These are phyloP conservation scores for Aspergillus bombycis DNA, from an alignment of 2,329 filamentous ascomycete genomes.

Conservation along the genomic window DNA sequence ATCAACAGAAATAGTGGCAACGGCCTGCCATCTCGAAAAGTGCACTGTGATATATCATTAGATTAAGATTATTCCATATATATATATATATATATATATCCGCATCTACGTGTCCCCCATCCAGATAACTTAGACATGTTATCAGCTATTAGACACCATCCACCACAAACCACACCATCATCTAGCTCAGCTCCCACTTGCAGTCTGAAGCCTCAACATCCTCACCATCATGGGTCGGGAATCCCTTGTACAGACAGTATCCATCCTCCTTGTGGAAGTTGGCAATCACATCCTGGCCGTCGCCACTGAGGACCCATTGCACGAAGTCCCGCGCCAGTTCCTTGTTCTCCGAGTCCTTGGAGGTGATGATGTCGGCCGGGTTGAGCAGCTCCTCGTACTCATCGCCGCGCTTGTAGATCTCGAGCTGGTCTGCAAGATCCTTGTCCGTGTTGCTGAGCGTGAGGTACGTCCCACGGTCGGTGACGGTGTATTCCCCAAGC, in stretches of 20 bases:
- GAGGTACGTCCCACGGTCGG: conserved; percentile 51
- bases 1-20: neutral
- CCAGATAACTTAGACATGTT: too few relatives aligned
- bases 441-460: conserved; percentile 33
- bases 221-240: neutral
- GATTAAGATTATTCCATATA: neutral
- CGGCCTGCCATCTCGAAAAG: neutral
- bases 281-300: conserved; percentile 42
- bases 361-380: conserved; percentile 48
- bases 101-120: too few relatives aligned
- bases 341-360: conserved; percentile 37
- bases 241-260: conserved; percentile 6
- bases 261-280: conserved; percentile 39
- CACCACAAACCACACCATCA: neutral
- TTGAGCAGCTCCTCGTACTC: conserved; percentile 45
- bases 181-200: conserved; percentile 6
- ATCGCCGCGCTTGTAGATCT: conserved; percentile 35
- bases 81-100: too few relatives aligned
- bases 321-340: conserved; percentile 42
- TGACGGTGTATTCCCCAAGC: conserved; percentile 52
- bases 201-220: conserved; percentile 1
- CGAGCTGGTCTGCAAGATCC: conserved; percentile 37
- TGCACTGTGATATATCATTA: neutral
- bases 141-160: neutral
- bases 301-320: conserved; percentile 41